phyloP scores from a whole-genome alignment of 2,329 filamentous ascomycete species.

The Arthroderma sp. region DNA sequence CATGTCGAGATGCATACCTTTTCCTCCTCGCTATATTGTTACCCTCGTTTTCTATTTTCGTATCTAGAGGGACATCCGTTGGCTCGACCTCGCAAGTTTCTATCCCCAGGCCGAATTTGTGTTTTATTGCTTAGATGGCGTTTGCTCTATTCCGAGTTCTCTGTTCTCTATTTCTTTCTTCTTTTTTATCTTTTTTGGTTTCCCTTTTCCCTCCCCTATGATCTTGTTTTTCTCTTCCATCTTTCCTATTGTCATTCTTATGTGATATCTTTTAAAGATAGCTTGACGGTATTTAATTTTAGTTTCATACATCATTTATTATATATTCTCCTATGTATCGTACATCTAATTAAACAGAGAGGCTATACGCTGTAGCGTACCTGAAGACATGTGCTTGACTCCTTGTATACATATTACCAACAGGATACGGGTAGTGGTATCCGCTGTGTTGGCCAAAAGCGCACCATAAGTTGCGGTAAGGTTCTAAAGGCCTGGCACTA shows the following conservation, averaged over 20 bases:
- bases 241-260: not conserved
- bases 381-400: no score
- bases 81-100: conserved; percentile 8
- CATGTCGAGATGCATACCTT: conserved; percentile 2
- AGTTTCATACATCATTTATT: not conserved
- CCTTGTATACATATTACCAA: no score
- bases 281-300: not conserved
- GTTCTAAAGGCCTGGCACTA: no score
- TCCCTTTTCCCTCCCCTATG: not conserved
- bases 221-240: not conserved
- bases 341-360: no score
- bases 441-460: no score
- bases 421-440: no score
- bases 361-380: no score
- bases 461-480: no score
- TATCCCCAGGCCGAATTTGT: not conserved
- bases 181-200: no score
- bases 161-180: no score
- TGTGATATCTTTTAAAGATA: conserved; percentile 2
- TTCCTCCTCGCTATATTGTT: conserved; percentile 3
- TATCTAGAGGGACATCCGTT: conserved; percentile 15
- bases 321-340: not conserved
- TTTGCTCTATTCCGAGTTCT: not conserved
- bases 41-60: conserved; percentile 4
- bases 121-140: conserved; percentile 1